These are phyloP conservation scores for Azolla pinnata DNA, from an alignment of 75 land plant genomes.

Conservation along the genomic window DNA sequence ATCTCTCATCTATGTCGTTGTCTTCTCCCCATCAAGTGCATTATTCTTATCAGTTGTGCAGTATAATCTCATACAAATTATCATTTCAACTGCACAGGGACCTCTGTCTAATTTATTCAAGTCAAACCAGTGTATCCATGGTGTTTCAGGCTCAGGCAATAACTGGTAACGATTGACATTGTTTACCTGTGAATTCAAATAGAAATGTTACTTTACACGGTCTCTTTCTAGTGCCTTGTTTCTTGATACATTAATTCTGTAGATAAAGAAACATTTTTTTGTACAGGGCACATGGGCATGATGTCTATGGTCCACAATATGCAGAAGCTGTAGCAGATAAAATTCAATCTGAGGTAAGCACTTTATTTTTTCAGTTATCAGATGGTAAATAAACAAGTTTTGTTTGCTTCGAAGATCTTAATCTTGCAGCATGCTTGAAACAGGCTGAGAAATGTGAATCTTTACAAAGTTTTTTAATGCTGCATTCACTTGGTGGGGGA, in stretches of 20 bases:
- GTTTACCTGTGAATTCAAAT: not conserved
- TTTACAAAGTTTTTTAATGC: constrained; percentile 26
- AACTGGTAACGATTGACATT: constrained; percentile 17
- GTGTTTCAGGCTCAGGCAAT: constrained; percentile 32
- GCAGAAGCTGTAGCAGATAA: constrained; percentile 28
- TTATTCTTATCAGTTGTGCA: no score
- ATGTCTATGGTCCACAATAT: constrained; percentile 29
- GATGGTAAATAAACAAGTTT: not conserved
- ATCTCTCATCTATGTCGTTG: no score
- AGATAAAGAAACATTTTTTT: not conserved
- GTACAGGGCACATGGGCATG: constrained; percentile 36
- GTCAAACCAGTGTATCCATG: constrained; percentile 23
- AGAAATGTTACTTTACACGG: not conserved
- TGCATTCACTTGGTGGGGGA: constrained; percentile 38
- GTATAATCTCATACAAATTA: no score
- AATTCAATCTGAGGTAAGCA: constrained; percentile 25
- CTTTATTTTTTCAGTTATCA: not conserved
- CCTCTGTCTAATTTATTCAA: constrained; percentile 25
- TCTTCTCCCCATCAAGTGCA: no score
- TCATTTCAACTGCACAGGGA: no score
- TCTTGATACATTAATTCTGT: no score
- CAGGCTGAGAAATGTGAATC: constrained; percentile 34
- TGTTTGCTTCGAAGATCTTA: not conserved
- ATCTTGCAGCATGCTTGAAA: not conserved
- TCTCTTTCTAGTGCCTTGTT: no score